A percentile compares a stretch with the other conserved stretches of the same genome.
phyloP scores from a whole-genome alignment of 345 rosid species.

The Salix dunnii region DNA sequence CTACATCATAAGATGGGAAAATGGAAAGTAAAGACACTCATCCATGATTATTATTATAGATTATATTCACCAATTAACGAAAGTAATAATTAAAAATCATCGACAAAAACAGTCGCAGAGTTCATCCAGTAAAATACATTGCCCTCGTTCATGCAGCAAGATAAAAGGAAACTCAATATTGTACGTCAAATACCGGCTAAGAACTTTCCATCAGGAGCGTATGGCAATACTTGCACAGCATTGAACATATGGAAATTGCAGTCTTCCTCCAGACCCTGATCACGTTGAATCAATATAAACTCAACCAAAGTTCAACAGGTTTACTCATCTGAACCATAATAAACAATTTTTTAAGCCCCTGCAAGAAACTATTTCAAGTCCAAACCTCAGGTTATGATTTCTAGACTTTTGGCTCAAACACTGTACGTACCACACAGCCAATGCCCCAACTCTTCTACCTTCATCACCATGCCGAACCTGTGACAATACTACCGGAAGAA shows the following conservation, averaged over 20 bases:
- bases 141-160: slow-evolving; percentile 87
- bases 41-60: too few relatives aligned
- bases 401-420: slow-evolving; percentile 80
- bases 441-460: slow-evolving; percentile 68
- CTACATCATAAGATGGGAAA: too few relatives aligned
- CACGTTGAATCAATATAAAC: slow-evolving; percentile 20
- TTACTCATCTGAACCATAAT: not conserved
- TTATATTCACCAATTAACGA: not conserved
- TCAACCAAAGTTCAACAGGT: not conserved
- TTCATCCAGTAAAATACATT: slow-evolving; percentile 5
- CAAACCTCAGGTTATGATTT: slow-evolving; percentile 85
- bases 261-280: slow-evolving; percentile 77
- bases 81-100: not conserved
- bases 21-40: not conserved
- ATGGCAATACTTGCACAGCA: too few relatives aligned
- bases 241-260: too few relatives aligned
- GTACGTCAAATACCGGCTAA: too few relatives aligned
- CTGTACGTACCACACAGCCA: slow-evolving; percentile 43
- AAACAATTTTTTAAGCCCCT: not conserved
- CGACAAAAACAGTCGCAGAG: not conserved
- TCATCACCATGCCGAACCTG: slow-evolving; percentile 91
- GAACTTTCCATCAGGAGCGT: too few relatives aligned
- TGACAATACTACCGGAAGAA: slow-evolving; percentile 62
- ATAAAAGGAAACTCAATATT: slow-evolving; percentile 60
- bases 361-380: not conserved